These are phyloP conservation scores for Geotrichum restrictum DNA, from an alignment of 1,139 yeast genomes.

Conservation along the genomic window DNA sequence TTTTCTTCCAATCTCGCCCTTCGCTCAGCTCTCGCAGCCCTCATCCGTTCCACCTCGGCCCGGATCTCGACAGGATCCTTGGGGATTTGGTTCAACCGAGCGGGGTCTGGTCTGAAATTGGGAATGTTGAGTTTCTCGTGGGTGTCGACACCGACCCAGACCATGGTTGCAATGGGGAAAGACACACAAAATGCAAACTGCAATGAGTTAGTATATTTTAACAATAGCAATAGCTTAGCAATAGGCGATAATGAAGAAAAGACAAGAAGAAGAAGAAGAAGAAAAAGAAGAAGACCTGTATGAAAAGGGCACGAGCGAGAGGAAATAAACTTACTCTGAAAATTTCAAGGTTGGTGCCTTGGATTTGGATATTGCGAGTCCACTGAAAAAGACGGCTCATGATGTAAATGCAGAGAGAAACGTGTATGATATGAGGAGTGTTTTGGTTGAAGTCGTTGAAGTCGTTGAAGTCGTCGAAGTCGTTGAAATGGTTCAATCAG, in stretches of 20 bases:
- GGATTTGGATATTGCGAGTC: constrained; percentile 17
- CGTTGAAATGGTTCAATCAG: too few species aligned
- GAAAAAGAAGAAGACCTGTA: background rate
- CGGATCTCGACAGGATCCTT: constrained; percentile 89
- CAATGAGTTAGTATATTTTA: background rate
- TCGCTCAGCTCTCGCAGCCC: constrained; percentile 67
- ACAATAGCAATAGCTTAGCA: too few species aligned
- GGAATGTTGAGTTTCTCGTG: constrained; percentile 85
- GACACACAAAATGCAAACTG: constrained; percentile 80
- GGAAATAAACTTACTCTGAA: constrained; percentile 8
- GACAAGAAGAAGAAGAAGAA: background rate
- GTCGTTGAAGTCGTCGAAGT: too few species aligned
- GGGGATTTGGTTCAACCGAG: constrained; percentile 82
- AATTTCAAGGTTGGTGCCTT: constrained; percentile 23
- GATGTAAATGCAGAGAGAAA: background rate
- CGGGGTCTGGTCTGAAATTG: constrained; percentile 98
- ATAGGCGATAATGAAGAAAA: background rate
- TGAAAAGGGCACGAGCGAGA: background rate
- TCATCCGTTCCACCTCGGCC: constrained; percentile 84
- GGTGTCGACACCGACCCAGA: constrained; percentile 85
- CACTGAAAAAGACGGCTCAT: constrained; percentile 1
- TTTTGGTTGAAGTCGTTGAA: too few species aligned
- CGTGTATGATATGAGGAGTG: background rate
- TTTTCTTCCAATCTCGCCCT: constrained; percentile 68
- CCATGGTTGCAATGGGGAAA: constrained; percentile 85